Evolutionary conservation across 108 stramenopile genomes (phyloP), one percentile per base, ranked within the genome.

Genomic region (Fragilariopsis cylindrus): DNA sequence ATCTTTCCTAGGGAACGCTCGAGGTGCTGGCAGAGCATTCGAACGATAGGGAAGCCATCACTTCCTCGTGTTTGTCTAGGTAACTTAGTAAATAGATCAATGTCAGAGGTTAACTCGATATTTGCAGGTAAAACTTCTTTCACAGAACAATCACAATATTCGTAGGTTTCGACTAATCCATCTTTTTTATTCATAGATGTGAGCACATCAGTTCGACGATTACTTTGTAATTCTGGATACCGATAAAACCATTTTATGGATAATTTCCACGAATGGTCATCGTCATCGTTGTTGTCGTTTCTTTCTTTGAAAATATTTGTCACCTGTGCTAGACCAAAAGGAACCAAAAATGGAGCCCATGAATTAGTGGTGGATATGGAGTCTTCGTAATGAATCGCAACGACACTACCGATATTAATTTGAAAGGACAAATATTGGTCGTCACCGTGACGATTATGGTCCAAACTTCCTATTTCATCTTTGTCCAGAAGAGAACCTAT

Each of bases 271-370:
- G 16, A 21, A 6, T 52, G 12, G 39, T 50, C 48, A 11, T 63
- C 42, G 18, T 63, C 62, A 63, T 42, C n/a, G 15, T 11, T n/a
- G 40, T 66, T 50, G 30, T n/a, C 39, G 39, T 68, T 50, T 43
- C 43, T 63, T 40, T 63, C 62, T 48, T 16, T 5, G 30, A 68
- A 68, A 52, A 68, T 68, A 39, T 50, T 68, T 5, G 67, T 68
- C 15, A 79, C 44, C 42, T 79, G 78, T 19, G 72, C 72, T 5
- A 72, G 65, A 8, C 65, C 57, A 70, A 70, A 77, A 12, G 68
- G 69, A 43, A 57, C 5, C 2, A 47, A 48, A 68, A 68, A 68
- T 21, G 67, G 67, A 3, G 67, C 18, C 67, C 67, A 68, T 3
- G 67, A 68, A 30, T 12, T 39, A 48, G 48, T 52, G 7, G 19